Base-by-base conservation (phyloP, 495 filamentous ascomycete genomes). In the Podospora sp. region DNA sequence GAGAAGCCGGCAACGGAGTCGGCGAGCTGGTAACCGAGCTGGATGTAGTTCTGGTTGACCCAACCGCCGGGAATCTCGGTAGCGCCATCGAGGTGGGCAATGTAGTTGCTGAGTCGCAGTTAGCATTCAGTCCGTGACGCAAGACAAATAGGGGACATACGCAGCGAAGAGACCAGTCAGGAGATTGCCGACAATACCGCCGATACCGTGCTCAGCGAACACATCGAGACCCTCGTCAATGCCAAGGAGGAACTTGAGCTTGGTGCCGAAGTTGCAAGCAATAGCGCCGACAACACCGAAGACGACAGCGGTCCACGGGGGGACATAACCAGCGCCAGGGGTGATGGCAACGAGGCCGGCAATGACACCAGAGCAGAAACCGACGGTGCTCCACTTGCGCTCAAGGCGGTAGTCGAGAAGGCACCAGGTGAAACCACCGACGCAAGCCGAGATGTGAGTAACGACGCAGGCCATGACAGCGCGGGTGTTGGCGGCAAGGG, bases 341-440 rank as follows among this genome's bases (percentile, higher is more conserved):
- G 95, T 99, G 71, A 98, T 97, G 68, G 93, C 91, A 22, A 99
- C 94, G 50, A 98, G 87, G 64, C 95, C 95, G 33, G 94, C 90
- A 76, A 99, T 89, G 24, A 93, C 93, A 71, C 95, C 95, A 7
- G 92, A 96, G 84, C 95, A 99, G 86, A 97, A 98, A 12, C 95
- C 95, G 59, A 99, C 95, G 18, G 93, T 96, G 1, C 92, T 96
- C 93, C 93, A 99, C 83, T 98, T 99, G 69, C 87, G 84, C 78
- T 97, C 95, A 33, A 99, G 86, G 35, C 95, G 87, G 80, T 96
- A 99, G 79, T 99, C 95, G 46, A 99, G 86, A 33, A 97, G 79
- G 78, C 91, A 96, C 95, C 95, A 99, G 53, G 94, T 97, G 58
- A 98, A 89, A 68, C 94, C 94, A 62, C 93, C 95, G 40, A 94